These are phyloP conservation scores for Alternaria ethzedia DNA, from an alignment of 2,329 filamentous ascomycete species.

Conservation along the genomic window DNA sequence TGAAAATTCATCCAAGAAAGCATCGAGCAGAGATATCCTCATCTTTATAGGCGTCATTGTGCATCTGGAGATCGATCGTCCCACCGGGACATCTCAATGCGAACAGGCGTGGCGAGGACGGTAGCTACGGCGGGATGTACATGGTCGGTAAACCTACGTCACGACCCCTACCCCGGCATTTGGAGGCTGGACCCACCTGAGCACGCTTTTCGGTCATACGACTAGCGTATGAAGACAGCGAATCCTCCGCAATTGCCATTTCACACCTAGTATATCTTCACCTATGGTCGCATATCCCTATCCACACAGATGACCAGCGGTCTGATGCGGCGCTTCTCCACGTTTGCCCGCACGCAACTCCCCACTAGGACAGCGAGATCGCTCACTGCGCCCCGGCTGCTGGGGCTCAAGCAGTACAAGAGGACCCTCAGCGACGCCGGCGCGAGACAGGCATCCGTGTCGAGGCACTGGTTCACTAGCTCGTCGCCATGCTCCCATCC, in stretches of 20 bases:
- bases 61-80: conserved; percentile 4
- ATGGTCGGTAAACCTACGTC: conserved; percentile 26
- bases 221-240: conserved; percentile 10
- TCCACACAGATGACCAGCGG: conserved; percentile 49
- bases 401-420: conserved; percentile 43
- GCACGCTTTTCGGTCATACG: conserved; percentile 8
- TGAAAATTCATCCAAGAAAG: not conserved
- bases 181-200: conserved; percentile 9
- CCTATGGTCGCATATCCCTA: conserved; percentile 40
- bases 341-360: conserved; percentile 48
- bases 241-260: conserved; percentile 5
- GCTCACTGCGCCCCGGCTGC: conserved; percentile 34
- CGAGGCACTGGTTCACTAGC: conserved; percentile 55
- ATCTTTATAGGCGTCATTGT: conserved; percentile 19
- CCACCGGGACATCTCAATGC: conserved; percentile 15
- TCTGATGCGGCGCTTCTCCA: conserved; percentile 56
- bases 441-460: conserved; percentile 38
- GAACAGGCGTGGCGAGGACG: conserved; percentile 11
- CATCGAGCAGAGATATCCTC: not conserved
- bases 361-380: conserved; percentile 24
- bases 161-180: conserved; percentile 17
- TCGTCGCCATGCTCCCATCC: conserved; percentile 38
- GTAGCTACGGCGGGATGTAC: conserved; percentile 1
- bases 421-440: conserved; percentile 42
- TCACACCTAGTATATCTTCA: conserved; percentile 9